Evolutionary conservation across 768 basidiomycete genomes (phyloP), one percentile per base, ranked within the genome.

Genomic region (Suillus plorans): DNA sequence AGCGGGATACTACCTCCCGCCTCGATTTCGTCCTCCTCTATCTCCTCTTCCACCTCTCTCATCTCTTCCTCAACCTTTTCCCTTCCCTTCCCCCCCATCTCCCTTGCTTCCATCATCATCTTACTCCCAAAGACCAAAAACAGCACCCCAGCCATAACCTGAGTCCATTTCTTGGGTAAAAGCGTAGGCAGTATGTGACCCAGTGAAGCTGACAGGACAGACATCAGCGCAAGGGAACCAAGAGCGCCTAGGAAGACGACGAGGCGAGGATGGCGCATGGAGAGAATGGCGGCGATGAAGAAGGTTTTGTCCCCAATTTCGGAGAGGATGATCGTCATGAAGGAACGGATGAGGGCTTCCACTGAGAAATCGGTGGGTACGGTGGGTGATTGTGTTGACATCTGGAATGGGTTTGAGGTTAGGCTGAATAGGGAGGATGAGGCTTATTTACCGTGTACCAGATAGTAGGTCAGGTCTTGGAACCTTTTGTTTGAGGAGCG

Each of bases 301-400:
- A 91, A 91, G 0, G 97, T 98, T 76, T 98, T 97, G 87, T 99
- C 97, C 28, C 97, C 97, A 50, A 96, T 90, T 81, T 95, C 94
- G 3, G 93, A 94, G 73, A 91, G 82, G 41, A 98, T 90, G 71
- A 97, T 98, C 89, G 97, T 95, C 66, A 84, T 76, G 80, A 95
- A 94, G 6, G 94, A 86, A 72, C 94, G 90, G 6, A 85, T 64
- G 66, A 96, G 85, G 12, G 88, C 91, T 67, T 89, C 22, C 4
- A 14, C 52, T 37, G 56, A 53, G 52, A 31, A 9, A 18, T 34
- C 52, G 4, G 28, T 25, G 14, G 28, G 25, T 8, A 4, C 8
- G 16, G 31, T 55, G 31, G 20, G 31, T 31, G 18, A 18, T 55
- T 20, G 18, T 55, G 53, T 55, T 12, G 53, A 55, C 53, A 55